Evolutionary conservation across 139 green algal species (phyloP).

Genomic region (Pleodorina starrii): DNA sequence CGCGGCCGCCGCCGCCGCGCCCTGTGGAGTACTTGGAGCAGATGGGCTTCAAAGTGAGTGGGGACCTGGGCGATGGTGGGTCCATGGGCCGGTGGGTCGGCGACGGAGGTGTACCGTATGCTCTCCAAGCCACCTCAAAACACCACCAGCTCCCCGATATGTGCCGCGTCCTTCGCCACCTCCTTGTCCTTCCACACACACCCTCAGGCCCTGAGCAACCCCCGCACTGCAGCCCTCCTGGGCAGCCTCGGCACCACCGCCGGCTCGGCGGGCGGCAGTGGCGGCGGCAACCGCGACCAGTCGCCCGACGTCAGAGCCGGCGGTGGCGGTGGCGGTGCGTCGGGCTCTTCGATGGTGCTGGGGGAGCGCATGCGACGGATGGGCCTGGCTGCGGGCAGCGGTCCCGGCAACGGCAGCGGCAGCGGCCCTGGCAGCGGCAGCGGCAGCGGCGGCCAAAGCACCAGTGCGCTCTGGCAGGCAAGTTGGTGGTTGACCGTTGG

Average conservation of each 20-base stretch:
- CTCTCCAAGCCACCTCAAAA: too few species aligned
- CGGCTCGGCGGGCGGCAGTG: neutral
- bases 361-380: too few species aligned
- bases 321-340: neutral
- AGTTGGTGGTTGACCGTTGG: neutral
- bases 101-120: too few species aligned
- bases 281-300: neutral
- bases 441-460: too few species aligned
- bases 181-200: neutral
- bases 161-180: too few species aligned
- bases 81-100: too few species aligned
- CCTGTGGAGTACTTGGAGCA: constrained; percentile 20
- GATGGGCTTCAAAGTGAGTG: constrained; percentile 6
- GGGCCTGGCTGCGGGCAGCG: too few species aligned
- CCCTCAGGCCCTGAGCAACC: constrained; percentile 2
- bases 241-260: neutral
- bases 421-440: neutral
- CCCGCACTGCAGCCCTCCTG: neutral
- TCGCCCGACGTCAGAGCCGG: neutral
- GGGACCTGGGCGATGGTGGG: too few species aligned
- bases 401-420: too few species aligned
- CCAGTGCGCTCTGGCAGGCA: neutral
- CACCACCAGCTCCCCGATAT: too few species aligned
- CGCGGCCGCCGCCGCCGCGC: constrained; percentile 6
- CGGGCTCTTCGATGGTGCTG: too few species aligned